A percentile compares a stretch with the other conserved stretches of the same genome.
These are phyloP conservation scores for Boletus rubroflammeus DNA, from an alignment of 768 basidiomycete genomes.

Conservation along the genomic window DNA sequence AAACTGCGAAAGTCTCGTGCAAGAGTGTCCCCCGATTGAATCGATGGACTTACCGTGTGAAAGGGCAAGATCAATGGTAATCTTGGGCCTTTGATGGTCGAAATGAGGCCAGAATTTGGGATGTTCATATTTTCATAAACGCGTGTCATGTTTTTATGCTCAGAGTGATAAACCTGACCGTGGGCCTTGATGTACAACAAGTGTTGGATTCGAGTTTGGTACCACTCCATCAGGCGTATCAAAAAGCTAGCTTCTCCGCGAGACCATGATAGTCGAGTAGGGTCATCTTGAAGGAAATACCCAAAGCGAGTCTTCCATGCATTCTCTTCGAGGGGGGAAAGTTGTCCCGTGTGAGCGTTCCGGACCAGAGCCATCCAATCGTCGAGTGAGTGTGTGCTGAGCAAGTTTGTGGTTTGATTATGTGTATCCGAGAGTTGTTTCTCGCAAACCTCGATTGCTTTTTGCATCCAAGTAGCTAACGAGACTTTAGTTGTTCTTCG, in stretches of 20 bases:
- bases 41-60: constrained; percentile 37
- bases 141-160: constrained; percentile 5
- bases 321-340: constrained; percentile 24
- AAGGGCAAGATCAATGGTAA: constrained; percentile 47
- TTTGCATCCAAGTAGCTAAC: constrained; percentile 35
- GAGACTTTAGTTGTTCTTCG: constrained; percentile 3
- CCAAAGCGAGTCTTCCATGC: constrained; percentile 33
- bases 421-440: constrained; percentile 35
- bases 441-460: constrained; percentile 35
- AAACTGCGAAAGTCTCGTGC: constrained; percentile 34
- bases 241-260: constrained; percentile 43
- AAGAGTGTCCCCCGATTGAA: neutral
- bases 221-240: constrained; percentile 43
- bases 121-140: constrained; percentile 9
- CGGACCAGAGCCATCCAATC: constrained; percentile 39
- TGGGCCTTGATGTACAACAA: constrained; percentile 40
- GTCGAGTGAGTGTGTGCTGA: constrained; percentile 28
- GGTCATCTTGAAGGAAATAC: constrained; percentile 26
- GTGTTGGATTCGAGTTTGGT: constrained; percentile 40
- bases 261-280: constrained; percentile 15
- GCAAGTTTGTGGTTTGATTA: constrained; percentile 28
- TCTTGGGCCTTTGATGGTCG: constrained; percentile 27
- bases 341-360: constrained; percentile 22
- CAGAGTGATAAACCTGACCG: constrained; percentile 27
- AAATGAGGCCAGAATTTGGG: constrained; percentile 19